A percentile compares a stretch with the other conserved stretches of the same genome.
Conservation (phyloP, 2,329 filamentous ascomycete species). For the Pseudogymnoascus sp. region DNA sequence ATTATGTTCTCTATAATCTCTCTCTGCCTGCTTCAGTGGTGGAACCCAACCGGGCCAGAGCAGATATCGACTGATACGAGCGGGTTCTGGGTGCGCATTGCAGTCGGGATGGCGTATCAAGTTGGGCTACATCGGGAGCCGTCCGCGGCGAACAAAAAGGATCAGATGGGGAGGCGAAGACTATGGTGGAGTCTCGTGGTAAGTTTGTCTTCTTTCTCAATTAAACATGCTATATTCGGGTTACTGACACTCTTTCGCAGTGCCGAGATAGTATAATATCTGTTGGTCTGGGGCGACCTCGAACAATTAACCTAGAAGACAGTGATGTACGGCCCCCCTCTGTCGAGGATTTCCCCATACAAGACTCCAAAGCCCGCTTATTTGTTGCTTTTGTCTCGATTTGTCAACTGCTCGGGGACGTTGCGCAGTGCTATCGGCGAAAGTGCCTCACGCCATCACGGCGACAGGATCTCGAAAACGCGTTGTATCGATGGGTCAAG, state of each 20-base stretch:
- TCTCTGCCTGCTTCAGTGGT: conserved; percentile 29
- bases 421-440: conserved; percentile 10
- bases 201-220: conserved; percentile 15
- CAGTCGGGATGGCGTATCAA: conserved; percentile 36
- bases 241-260: conserved; percentile 15
- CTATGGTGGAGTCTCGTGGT: conserved; percentile 39
- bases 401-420: conserved; percentile 7
- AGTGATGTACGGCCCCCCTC: conserved; percentile 1
- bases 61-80: conserved; percentile 35
- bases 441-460: neutral
- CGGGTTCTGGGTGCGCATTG: conserved; percentile 37
- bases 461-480: conserved; percentile 5
- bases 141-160: conserved; percentile 21
- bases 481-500: conserved; percentile 32
- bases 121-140: conserved; percentile 38
- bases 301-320: conserved; percentile 11
- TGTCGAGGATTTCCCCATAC: conserved; percentile 9
- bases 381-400: conserved; percentile 11
- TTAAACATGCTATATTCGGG: neutral
- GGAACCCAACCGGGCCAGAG: conserved; percentile 31
- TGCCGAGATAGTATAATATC: conserved; percentile 35
- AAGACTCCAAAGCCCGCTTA: neutral
- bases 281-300: conserved; percentile 23
- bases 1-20: conserved; percentile 29
- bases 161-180: conserved; percentile 31